These are phyloP conservation scores for Pyrenophora seminiperda DNA, from an alignment of 2,329 filamentous ascomycete species.

Conservation along the genomic window DNA sequence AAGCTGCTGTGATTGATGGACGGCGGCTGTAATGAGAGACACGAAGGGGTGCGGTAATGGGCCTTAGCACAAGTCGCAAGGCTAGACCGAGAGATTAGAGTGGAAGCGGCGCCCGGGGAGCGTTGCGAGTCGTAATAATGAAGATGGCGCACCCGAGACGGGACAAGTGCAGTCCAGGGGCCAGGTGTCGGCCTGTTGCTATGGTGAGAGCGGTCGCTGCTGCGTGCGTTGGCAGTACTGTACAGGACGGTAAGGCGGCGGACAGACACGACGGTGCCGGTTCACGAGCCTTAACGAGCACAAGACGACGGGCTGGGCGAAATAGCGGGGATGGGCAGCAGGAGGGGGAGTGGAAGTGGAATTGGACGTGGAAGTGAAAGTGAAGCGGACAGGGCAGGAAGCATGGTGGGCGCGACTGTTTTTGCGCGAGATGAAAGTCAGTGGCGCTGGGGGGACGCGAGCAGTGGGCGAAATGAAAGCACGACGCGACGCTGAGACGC, in stretches of 20 bases:
- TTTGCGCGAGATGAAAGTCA: conserved; percentile 14
- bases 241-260: no score
- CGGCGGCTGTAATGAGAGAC: conserved; percentile 33
- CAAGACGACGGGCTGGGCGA: conserved; percentile 18
- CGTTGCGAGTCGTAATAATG: conserved; percentile 44
- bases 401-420: conserved; percentile 25
- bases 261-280: conserved; percentile 20
- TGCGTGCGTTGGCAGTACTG: conserved; percentile 46
- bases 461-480: conserved; percentile 35
- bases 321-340: conserved; percentile 11
- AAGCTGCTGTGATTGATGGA: conserved; percentile 38
- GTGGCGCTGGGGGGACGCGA: conserved; percentile 19
- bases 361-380: not conserved
- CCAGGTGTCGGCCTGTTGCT: conserved; percentile 47
- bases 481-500: conserved; percentile 28
- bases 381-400: conserved; percentile 27
- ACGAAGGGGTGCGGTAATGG: conserved; percentile 34
- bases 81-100: conserved; percentile 46
- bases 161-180: conserved; percentile 36
- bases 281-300: conserved; percentile 15
- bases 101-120: conserved; percentile 40
- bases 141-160: conserved; percentile 36
- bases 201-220: conserved; percentile 47
- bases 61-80: conserved; percentile 47
- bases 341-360: no score